These are phyloP conservation scores for Gypsophila paniculata DNA, from an alignment of 179 eudicot species.

Conservation along the genomic window DNA sequence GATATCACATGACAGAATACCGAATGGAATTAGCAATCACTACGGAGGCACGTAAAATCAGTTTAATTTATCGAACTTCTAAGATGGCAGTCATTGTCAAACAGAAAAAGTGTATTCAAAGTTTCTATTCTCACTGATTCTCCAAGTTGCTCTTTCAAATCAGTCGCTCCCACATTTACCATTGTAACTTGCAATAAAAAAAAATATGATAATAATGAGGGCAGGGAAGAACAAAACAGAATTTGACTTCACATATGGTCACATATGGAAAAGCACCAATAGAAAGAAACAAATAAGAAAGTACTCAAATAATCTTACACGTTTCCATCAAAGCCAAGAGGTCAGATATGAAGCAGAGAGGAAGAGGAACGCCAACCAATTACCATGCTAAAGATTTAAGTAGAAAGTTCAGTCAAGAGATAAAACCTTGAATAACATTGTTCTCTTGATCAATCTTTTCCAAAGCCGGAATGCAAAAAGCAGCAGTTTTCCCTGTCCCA, in stretches of 20 bases:
- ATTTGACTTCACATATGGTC: background rate
- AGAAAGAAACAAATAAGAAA: too few relatives aligned
- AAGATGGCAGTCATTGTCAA: background rate
- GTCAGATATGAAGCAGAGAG: background rate
- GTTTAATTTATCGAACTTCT: background rate
- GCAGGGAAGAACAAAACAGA: background rate
- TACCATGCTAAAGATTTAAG: background rate
- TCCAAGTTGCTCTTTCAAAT: background rate
- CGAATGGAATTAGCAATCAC: background rate
- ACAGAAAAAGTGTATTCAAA: background rate
- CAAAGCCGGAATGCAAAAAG: slow-evolving; percentile 73
- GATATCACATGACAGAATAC: background rate
- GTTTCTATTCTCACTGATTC: background rate
- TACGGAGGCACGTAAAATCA: background rate
- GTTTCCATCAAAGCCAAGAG: background rate
- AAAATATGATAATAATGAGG: background rate
- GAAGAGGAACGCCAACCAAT: background rate
- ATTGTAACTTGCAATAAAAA: background rate
- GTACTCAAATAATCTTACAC: too few relatives aligned
- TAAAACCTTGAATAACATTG: slow-evolving; percentile 80
- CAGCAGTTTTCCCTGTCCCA: slow-evolving; percentile 87
- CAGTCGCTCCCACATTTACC: background rate
- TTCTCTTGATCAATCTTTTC: slow-evolving; percentile 84
- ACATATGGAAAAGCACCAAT: too few relatives aligned
- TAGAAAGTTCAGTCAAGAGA: background rate